Conservation (phyloP, 176 grass and related monocot genomes). For the Carex scoparia region DNA sequence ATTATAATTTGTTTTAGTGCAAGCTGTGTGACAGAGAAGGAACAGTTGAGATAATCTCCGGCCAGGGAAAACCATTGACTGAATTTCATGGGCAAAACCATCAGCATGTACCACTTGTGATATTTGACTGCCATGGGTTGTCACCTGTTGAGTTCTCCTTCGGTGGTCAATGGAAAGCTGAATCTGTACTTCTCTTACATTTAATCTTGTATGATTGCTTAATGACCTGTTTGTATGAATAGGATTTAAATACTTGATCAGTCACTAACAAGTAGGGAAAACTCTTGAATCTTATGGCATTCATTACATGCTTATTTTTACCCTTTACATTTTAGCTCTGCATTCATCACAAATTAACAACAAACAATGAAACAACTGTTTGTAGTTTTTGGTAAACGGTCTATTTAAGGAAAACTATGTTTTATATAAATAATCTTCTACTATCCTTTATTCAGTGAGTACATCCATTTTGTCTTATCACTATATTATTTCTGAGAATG, state of each 20-base stretch:
- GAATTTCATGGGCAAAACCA: background rate
- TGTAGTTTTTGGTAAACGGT: background rate
- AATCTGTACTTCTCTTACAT: conserved; percentile 58
- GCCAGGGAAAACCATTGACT: conserved; percentile 6
- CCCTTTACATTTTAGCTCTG: background rate
- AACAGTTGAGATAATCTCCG: background rate
- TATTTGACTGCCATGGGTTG: conserved; percentile 11
- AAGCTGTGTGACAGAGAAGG: conserved; percentile 12
- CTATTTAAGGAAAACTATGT: background rate
- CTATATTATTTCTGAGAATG: background rate
- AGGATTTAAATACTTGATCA: background rate
- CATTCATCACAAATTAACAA: background rate
- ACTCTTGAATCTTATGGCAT: background rate
- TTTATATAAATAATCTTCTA: background rate
- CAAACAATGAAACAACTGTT: background rate
- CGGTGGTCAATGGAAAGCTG: conserved; percentile 63
- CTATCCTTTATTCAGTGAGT: background rate
- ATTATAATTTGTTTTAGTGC: conserved; percentile 11
- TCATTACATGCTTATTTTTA: background rate
- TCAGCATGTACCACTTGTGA: background rate
- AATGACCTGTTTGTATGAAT: background rate
- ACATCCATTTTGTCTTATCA: background rate
- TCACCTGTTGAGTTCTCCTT: conserved; percentile 52
- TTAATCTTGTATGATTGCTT: conserved; percentile 1
- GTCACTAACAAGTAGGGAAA: background rate